phyloP scores from a whole-genome alignment of 176 grass and related monocot species.

The Cenchrus purpureus region DNA sequence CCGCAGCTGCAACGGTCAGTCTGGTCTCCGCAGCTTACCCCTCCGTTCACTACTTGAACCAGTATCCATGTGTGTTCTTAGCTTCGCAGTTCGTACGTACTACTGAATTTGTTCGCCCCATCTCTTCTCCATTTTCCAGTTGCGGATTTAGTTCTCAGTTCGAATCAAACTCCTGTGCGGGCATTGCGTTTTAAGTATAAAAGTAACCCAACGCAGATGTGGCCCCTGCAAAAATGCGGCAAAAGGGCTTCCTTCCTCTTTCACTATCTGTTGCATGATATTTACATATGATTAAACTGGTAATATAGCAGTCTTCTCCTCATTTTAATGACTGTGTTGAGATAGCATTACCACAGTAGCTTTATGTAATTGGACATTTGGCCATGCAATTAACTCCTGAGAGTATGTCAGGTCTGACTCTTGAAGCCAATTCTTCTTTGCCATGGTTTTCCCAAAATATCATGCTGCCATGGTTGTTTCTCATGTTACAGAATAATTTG shows the following conservation, averaged over 20 bases:
- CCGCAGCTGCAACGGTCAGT: slow-evolving; percentile 9
- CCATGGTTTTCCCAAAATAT: too few species aligned
- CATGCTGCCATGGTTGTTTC: too few species aligned
- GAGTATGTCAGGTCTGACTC: not conserved
- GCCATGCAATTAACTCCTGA: not conserved
- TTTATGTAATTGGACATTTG: not conserved
- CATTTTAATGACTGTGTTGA: not conserved
- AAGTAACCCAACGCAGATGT: not conserved
- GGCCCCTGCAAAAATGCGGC: not conserved
- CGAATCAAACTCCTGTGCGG: not conserved
- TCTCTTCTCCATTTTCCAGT: not conserved
- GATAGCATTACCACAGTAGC: not conserved
- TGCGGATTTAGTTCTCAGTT: not conserved
- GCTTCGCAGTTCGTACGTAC: not conserved
- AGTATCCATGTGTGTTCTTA: not conserved
- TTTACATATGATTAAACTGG: too few species aligned
- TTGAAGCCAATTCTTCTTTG: too few species aligned
- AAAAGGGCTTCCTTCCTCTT: not conserved
- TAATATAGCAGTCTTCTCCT: too few species aligned
- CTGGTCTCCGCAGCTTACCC: not conserved
- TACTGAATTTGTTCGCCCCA: not conserved
- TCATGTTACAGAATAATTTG: too few species aligned
- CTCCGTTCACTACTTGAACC: not conserved
- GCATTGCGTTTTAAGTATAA: not conserved
- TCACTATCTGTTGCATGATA: not conserved